Evolutionary conservation across 1,284 basidiomycete genomes (phyloP).

Genomic region (Malassezia globosa): DNA sequence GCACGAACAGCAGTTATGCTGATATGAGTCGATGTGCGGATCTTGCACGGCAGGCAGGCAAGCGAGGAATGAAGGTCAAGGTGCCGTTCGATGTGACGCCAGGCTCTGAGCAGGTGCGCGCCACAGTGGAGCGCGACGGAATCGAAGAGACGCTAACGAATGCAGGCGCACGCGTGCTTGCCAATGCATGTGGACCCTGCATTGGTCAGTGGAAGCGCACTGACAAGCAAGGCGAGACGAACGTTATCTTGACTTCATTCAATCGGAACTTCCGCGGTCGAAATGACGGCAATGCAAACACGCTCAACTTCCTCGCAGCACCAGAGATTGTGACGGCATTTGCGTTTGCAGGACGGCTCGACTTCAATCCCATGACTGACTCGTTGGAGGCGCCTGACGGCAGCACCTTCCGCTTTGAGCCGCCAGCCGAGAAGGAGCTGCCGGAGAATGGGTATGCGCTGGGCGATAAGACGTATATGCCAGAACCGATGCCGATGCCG

Average conservation of each 20-base stretch:
- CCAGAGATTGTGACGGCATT: conserved; percentile 88
- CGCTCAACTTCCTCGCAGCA: conserved; percentile 97
- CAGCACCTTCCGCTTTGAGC: conserved; percentile 66
- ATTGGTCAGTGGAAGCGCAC: conserved; percentile 98
- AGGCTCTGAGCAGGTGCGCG: conserved; percentile 91
- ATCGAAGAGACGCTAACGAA: conserved; percentile 68
- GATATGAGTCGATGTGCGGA: conserved; percentile 70
- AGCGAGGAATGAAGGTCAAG: conserved; percentile 67
- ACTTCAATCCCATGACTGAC: conserved; percentile 89
- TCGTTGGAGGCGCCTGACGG: conserved; percentile 64
- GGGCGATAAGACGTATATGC: conserved; percentile 68
- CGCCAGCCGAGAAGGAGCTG: conserved; percentile 74
- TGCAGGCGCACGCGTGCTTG: conserved; percentile 81
- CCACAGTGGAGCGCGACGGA: conserved; percentile 89
- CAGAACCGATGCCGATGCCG: conserved; percentile 59
- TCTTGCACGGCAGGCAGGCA: conserved; percentile 78
- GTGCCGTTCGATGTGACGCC: conserved; percentile 95
- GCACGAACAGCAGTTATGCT: conserved; percentile 63
- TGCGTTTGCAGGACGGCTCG: conserved; percentile 83
- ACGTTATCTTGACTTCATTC: conserved; percentile 93
- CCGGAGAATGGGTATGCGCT: conserved; percentile 71
- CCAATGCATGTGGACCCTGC: conserved; percentile 97
- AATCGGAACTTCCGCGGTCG: conserved; percentile 96
- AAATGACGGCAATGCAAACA: conserved; percentile 88
- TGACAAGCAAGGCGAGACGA: conserved; percentile 79